These are phyloP conservation scores for Tricladium varicosporioides DNA, from an alignment of 2,329 filamentous ascomycete genomes.

Conservation along the genomic window DNA sequence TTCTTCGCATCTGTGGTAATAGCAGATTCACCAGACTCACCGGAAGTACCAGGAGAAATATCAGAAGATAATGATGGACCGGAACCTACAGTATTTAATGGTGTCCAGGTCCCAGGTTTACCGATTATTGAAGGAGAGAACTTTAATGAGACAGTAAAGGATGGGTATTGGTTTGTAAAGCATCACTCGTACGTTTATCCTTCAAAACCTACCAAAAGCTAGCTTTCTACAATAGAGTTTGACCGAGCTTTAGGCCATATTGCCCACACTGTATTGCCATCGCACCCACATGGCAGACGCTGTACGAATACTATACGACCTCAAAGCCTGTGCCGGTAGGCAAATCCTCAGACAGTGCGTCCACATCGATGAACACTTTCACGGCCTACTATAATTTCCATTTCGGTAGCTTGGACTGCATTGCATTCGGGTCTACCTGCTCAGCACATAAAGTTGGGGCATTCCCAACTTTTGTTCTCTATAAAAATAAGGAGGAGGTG, in stretches of 20 bases:
- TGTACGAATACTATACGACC: slow-evolving; percentile 88
- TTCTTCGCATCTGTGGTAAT: slow-evolving; percentile 27
- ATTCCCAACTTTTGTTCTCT: slow-evolving; percentile 78
- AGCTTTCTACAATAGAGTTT: not conserved
- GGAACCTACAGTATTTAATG: slow-evolving; percentile 48
- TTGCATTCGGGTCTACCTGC: slow-evolving; percentile 80
- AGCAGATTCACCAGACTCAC: slow-evolving; percentile 21
- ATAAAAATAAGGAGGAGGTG: slow-evolving; percentile 70
- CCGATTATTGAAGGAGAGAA: slow-evolving; percentile 45
- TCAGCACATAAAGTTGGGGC: slow-evolving; percentile 60
- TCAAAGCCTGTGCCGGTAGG: slow-evolving; percentile 60
- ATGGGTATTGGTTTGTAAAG: slow-evolving; percentile 37
- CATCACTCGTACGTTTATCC: slow-evolving; percentile 31
- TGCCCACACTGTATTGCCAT: slow-evolving; percentile 44
- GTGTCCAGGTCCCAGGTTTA: slow-evolving; percentile 48
- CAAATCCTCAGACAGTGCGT: slow-evolving; percentile 38
- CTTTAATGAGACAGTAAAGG: slow-evolving; percentile 36
- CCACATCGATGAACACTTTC: slow-evolving; percentile 57
- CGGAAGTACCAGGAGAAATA: slow-evolving; percentile 19
- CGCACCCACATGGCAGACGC: slow-evolving; percentile 83
- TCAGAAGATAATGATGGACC: slow-evolving; percentile 27
- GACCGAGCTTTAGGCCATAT: slow-evolving; percentile 26
- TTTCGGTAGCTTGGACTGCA: slow-evolving; percentile 83
- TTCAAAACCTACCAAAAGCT: not conserved
- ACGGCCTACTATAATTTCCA: slow-evolving; percentile 83